phyloP scores from a whole-genome alignment of 306 rosid species.

The Betula pendula region DNA sequence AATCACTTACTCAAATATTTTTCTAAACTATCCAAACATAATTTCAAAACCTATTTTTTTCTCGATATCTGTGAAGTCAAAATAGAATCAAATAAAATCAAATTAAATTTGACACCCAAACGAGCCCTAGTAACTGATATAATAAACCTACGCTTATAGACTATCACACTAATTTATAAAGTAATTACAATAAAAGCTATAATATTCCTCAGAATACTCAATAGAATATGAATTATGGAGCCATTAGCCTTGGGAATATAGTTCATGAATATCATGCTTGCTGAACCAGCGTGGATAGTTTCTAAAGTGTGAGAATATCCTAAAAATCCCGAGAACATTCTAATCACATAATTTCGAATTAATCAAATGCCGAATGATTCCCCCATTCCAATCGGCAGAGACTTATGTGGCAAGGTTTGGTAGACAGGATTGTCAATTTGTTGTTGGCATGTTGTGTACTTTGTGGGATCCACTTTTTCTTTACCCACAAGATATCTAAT shows the following conservation, averaged over 20 bases:
- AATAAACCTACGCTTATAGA: too few species aligned
- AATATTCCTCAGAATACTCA: too few species aligned
- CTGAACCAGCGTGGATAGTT: not conserved
- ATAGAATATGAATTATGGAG: not conserved
- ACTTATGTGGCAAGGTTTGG: conserved; percentile 16
- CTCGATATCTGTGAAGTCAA: too few species aligned
- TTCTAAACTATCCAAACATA: too few species aligned
- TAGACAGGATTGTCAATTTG: not conserved
- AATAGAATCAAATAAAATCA: too few species aligned
- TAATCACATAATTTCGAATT: not conserved
- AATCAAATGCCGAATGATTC: not conserved
- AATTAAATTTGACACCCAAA: too few species aligned
- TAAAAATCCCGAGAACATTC: not conserved
- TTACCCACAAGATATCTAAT: not conserved
- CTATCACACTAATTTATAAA: too few species aligned
- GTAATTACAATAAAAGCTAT: too few species aligned
- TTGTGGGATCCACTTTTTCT: conserved; percentile 1
- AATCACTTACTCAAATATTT: too few species aligned
- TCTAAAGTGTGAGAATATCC: not conserved
- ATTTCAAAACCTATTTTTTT: too few species aligned
- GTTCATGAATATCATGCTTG: not conserved
- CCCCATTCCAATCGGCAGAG: not conserved
- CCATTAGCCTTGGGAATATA: not conserved
- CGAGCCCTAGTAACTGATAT: too few species aligned
- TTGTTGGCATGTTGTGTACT: not conserved